Conservation (phyloP, 2,329 filamentous ascomycete genomes). For the Colletotrichum sublineola region DNA sequence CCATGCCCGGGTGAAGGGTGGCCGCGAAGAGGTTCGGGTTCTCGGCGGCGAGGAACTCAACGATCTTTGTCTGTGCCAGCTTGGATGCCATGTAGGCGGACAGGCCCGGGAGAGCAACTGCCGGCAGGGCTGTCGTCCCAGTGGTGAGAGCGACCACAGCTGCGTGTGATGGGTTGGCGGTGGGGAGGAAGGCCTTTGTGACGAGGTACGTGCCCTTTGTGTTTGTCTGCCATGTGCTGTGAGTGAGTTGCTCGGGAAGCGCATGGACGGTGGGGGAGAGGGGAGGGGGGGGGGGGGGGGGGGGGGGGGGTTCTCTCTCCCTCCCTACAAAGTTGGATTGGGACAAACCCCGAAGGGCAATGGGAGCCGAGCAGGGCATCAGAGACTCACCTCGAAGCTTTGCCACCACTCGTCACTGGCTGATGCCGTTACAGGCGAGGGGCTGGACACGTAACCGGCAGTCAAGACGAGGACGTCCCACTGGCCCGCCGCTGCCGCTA, state of each 20-base stretch:
- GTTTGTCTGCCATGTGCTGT: constrained; percentile 54
- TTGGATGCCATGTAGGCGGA: constrained; percentile 42
- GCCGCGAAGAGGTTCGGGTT: constrained; percentile 45
- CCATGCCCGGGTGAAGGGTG: constrained; percentile 46
- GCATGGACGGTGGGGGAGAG: not conserved
- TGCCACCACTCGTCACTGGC: constrained; percentile 45
- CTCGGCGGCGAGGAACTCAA: constrained; percentile 46
- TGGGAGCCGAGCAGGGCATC: not conserved
- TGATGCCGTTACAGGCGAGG: constrained; percentile 40
- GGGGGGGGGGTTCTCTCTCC: not conserved
- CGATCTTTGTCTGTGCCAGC: constrained; percentile 50
- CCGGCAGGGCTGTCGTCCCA: constrained; percentile 43
- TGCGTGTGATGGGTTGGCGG: constrained; percentile 38
- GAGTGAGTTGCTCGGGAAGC: not conserved
- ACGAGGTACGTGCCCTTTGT: constrained; percentile 62
- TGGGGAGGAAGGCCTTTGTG: constrained; percentile 61
- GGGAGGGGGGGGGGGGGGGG: not conserved
- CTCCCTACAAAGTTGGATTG: not conserved
- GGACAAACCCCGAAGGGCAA: too few species aligned
- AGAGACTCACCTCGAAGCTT: constrained; percentile 44
- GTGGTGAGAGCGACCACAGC: constrained; percentile 44
- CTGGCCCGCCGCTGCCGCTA: constrained; percentile 37
- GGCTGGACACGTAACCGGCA: constrained; percentile 40
- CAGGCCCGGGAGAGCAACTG: constrained; percentile 41
- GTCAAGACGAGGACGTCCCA: constrained; percentile 43